A percentile compares a stretch with the other conserved stretches of the same genome.
phyloP scores from a whole-genome alignment of 2,329 filamentous ascomycete species.

The Fusarium sp. region DNA sequence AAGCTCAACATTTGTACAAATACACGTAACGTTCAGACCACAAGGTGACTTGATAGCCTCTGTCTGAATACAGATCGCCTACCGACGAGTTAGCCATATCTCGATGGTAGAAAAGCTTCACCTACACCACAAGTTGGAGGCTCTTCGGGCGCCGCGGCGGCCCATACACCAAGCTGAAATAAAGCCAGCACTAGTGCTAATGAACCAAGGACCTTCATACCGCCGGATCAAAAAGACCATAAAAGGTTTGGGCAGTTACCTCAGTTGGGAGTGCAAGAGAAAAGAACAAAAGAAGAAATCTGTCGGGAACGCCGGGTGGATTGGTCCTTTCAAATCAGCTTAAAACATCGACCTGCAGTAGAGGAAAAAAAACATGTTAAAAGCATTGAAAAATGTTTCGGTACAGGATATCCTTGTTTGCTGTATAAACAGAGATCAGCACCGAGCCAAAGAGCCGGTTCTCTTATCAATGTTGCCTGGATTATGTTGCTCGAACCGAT shows the following conservation, averaged over 20 bases:
- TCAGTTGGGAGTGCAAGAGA: not conserved
- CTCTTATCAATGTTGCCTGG: not conserved
- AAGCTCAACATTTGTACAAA: constrained; percentile 21
- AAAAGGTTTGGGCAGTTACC: not conserved
- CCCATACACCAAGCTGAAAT: constrained; percentile 27
- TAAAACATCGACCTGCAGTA: not conserved
- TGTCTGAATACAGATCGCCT: constrained; percentile 8
- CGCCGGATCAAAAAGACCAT: not conserved
- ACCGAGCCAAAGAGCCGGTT: not conserved
- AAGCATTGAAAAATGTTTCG: not conserved
- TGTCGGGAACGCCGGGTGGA: not conserved
- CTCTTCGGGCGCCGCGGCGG: constrained; percentile 13
- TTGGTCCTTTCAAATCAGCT: not conserved
- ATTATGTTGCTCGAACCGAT: not conserved
- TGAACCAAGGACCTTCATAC: constrained; percentile 21
- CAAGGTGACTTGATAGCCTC: constrained; percentile 17
- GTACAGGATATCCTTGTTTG: not conserved
- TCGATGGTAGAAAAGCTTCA: not conserved
- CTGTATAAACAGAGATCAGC: not conserved
- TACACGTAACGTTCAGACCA: constrained; percentile 14
- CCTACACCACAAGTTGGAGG: constrained; percentile 32
- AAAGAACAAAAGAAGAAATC: not conserved
- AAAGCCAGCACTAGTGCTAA: constrained; percentile 9
- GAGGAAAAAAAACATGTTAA: not conserved
- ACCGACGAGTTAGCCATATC: not conserved